Base-by-base conservation (phyloP, 495 filamentous ascomycete genomes). In the Penicillium mononematosum region DNA sequence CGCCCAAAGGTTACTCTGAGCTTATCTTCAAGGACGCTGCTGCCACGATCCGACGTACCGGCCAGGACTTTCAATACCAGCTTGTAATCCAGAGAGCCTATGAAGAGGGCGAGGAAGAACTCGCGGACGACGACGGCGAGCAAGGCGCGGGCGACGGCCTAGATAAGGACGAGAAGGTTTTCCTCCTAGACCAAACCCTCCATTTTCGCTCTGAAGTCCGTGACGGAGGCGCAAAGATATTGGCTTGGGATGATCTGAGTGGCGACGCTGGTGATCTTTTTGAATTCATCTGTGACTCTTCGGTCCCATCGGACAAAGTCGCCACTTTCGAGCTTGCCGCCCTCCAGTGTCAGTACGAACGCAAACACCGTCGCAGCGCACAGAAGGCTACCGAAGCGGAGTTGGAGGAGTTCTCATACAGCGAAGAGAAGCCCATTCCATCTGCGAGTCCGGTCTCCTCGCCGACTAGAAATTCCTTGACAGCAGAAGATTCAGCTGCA, bases 1-100 rank as follows among this genome's bases (percentile, higher is more conserved):
- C 94, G 2, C 90, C 92, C 31, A 98, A 98, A 73, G 94, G 94
- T 56, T 96, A 96, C 65, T 96, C 91, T 1, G 95, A 98, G 72
- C 89, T 97, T 63, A 96, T 98, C 73, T 98, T 96, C 83, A 97
- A 96, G 67, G 94, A 98, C 86, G 87, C 91, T 32, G 90, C 87
- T 31, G 91, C 92, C 22, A 87, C 87, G 36, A 96, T 98, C 63
- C 87, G 94, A 58, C 86, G 90, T 22, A 97, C 95, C 9, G 91
- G 88, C 3, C 91, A 95, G 70, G 90, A 96, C 27, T 98, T 88
- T 64, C 92, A 98, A 64, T 98, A 98, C 68, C 94, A 98, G 69
- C 87, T 98, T 36, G 93, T 98, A 49, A 83, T 98, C 20, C 95
- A 97, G 68, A 81, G 94, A 54, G 95, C 92, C 54, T 98, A 92